Base-by-base conservation (phyloP, 208 protist genomes). In the Kentomonas sorsogonicus region DNA sequence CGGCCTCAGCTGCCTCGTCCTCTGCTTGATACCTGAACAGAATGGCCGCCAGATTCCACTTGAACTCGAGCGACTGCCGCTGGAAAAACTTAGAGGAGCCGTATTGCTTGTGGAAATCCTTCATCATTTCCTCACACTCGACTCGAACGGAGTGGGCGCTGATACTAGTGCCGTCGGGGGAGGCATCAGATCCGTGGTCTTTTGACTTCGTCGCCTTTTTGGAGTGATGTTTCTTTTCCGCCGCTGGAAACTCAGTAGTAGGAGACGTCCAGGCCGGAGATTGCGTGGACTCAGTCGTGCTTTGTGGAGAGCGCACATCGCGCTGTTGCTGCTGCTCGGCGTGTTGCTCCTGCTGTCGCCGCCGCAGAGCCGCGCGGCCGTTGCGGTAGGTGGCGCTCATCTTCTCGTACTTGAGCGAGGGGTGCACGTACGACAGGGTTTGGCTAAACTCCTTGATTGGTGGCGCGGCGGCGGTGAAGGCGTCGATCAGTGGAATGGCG, bases 401-500 rank as follows among this genome's bases (percentile, higher is more conserved):
- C 31, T 67, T 67, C 2, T 80, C 69, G 59, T 75, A 76, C 23
- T 76, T 57, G 1, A 56, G 56, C 38, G 70, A 69, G 2, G 74
- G 61, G 45, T 71, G 61, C 15, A 65, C 63, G 63, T 73, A 80
- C 26, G 69, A 76, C 22, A 80, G 63, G 1, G 60, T 68, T 48
- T 58, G 67, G 53, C 60, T 59, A 22, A 67, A 69, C 47, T 80
- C 74, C 48, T 72, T 74, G 58, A 67, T n/a, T n/a, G n/a, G n/a
- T n/a, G n/a, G n/a, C n/a, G n/a, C n/a, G n/a, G n/a, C n/a, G n/a
- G n/a, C n/a, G n/a, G n/a, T n/a, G n/a, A n/a, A n/a, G 2, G 65
- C 65, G 16, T 63, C 53, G 26, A 72, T 61, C 0, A 66, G 60
- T 2, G 43, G 3, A 3, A 60, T 16, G 1, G 70, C 53, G 0